phyloP scores from a whole-genome alignment of 2,329 filamentous ascomycete species.

The Colletotrichum sp. region DNA sequence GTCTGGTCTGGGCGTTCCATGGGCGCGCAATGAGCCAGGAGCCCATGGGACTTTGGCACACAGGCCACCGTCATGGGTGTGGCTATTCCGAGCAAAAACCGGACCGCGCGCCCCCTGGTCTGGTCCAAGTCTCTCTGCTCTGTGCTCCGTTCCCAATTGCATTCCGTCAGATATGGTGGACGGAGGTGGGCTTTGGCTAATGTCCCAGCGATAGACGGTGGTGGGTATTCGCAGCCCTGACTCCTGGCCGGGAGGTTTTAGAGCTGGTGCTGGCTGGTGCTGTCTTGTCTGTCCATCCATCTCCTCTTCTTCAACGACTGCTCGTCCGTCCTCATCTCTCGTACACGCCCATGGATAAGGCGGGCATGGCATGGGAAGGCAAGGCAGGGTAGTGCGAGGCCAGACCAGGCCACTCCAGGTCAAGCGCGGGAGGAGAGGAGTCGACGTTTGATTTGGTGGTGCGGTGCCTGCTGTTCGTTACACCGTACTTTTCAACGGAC shows the following conservation, averaged over 20 bases:
- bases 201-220: not conserved
- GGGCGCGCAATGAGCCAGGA: not conserved
- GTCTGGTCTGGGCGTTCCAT: not conserved
- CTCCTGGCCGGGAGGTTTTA: not conserved
- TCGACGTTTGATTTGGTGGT: not conserved
- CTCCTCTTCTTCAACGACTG: not conserved
- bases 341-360: not conserved
- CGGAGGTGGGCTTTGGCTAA: not conserved
- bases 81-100: conserved; percentile 9
- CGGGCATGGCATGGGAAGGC: not conserved
- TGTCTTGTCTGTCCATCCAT: not conserved
- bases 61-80: conserved; percentile 1
- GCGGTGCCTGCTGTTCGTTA: not conserved
- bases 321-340: not conserved
- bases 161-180: not conserved
- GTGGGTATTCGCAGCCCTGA: not conserved
- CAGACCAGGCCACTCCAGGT: not conserved
- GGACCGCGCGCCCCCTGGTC: not conserved
- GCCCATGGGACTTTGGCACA: not conserved
- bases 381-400: not conserved
- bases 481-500: not conserved
- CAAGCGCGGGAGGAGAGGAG: not conserved
- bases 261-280: not conserved
- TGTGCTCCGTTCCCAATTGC: not conserved
- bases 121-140: not conserved